Base-by-base conservation (phyloP, 306 rosid species). In the Cyclanthera cordifolia region DNA sequence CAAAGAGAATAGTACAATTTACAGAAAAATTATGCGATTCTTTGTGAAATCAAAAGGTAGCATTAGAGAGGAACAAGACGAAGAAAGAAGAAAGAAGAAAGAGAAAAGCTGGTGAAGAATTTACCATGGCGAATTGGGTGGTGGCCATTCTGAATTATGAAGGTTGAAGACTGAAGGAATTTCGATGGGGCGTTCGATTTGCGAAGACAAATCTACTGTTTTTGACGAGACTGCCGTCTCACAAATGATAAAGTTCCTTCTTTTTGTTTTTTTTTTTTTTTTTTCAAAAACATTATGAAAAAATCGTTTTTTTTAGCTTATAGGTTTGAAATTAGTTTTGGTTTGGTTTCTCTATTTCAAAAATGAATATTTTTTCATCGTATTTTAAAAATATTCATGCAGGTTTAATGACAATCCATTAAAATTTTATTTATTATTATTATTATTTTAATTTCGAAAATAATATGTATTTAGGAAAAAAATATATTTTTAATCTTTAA, bases 81-180 rank as follows among this genome's bases (percentile, higher is more conserved):
- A 30, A 57, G 13, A 57, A 57, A 37, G 65, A 28, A 57, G 65
- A 60, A 37, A 57, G 13, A 57, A 57, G 8, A 45, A 28, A 57
- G 65, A 60, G 19, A 0, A 59, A 5, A 17, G 54, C 59, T 16
- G 8, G 28, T 34, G 63, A 57, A 72, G 50, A 71, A 71, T 70
- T 59, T 82, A 91, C 97, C 97, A 91, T 91, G 59, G 95, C 90
- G 85, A 91, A 91, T 77, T 91, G 88, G 79, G 91, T 84, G 82
- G 86, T 79, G 72, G 85, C 85, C 81, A 86, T 88, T 69, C 5
- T 27, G 52, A 64, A 57, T 56, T 68, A 50, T 13, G 34, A 13
- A 37, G 20, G 5, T 55, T 41, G 24, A 13, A 39, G 15, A 20
- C 71, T 17, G 2, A 39, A 21, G 28, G 50, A 61, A 11, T 61